A percentile compares a stretch with the other conserved stretches of the same genome.
phyloP scores from a whole-genome alignment of 306 rosid genomes.

The Macrotyloma uniflorum region DNA sequence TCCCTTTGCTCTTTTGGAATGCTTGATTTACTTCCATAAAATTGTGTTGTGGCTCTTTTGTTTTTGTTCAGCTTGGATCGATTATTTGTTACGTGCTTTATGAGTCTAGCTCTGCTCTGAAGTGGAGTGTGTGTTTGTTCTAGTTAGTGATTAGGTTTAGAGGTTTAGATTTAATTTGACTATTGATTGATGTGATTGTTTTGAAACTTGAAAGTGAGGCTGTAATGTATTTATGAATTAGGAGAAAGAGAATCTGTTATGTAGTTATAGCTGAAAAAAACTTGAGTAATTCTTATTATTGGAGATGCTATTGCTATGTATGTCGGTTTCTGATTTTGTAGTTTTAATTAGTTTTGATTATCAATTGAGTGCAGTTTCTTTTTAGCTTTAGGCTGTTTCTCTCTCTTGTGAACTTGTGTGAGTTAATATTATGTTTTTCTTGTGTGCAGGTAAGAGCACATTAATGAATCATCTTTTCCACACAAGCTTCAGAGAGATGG shows the following conservation, averaged over 20 bases:
- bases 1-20: not conserved
- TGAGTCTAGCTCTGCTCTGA: not conserved
- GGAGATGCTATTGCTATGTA: constrained; percentile 7
- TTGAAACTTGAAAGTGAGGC: constrained; percentile 3
- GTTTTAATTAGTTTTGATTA: constrained; percentile 4
- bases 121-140: not conserved
- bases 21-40: not conserved
- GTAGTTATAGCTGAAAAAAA: not conserved
- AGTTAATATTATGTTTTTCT: constrained; percentile 13
- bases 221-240: not conserved
- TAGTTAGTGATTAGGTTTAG: constrained; percentile 11
- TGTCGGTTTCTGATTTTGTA: constrained; percentile 22
- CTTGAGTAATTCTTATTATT: not conserved
- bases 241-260: not conserved
- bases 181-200: constrained; percentile 7
- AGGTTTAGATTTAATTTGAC: constrained; percentile 31
- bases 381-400: not conserved
- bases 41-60: not conserved
- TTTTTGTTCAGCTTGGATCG: constrained; percentile 5
- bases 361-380: not conserved
- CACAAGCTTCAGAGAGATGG: constrained; percentile 92
- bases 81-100: not conserved
- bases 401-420: constrained; percentile 1
- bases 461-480: constrained; percentile 81
- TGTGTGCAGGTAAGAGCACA: constrained; percentile 86